These are phyloP conservation scores for Beta corolliflora DNA, from an alignment of 179 eudicot genomes.

Conservation along the genomic window DNA sequence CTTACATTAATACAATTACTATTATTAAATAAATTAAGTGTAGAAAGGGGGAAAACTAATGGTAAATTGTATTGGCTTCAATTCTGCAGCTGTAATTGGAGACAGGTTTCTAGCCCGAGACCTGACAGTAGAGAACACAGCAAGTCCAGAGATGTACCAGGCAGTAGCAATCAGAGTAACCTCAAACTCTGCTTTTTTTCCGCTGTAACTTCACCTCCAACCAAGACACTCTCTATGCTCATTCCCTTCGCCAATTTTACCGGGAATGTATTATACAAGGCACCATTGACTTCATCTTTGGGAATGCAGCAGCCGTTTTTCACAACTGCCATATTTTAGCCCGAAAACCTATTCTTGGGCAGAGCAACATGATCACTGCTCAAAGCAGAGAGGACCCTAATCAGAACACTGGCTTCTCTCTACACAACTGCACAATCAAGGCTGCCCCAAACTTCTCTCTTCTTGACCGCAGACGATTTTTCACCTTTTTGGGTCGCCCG, in stretches of 20 bases:
- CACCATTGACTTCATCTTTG: conserved; percentile 77
- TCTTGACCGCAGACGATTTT: conserved; percentile 31
- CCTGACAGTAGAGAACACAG: conserved; percentile 53
- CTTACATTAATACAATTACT: background rate
- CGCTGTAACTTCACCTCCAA: conserved; percentile 60
- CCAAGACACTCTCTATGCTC: conserved; percentile 75
- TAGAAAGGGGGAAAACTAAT: background rate
- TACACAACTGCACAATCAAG: conserved; percentile 57
- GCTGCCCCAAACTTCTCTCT: conserved; percentile 44
- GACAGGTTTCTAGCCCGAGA: conserved; percentile 71
- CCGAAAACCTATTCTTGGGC: conserved; percentile 54
- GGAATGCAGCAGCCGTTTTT: conserved; percentile 78
- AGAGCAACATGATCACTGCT: conserved; percentile 72
- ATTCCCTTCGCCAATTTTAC: conserved; percentile 64
- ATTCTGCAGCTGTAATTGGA: conserved; percentile 63
- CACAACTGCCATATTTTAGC: conserved; percentile 54
- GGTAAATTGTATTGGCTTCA: background rate
- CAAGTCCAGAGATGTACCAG: conserved; percentile 61
- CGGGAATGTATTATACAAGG: conserved; percentile 65
- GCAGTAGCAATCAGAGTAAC: conserved; percentile 73
- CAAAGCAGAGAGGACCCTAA: conserved; percentile 68
- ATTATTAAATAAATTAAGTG: background rate
- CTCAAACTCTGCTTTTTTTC: conserved; percentile 63
- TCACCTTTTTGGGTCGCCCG: conserved; percentile 64
- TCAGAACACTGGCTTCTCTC: conserved; percentile 62